phyloP scores from a whole-genome alignment of 1,284 basidiomycete genomes.

The Trichosporon asahii region DNA sequence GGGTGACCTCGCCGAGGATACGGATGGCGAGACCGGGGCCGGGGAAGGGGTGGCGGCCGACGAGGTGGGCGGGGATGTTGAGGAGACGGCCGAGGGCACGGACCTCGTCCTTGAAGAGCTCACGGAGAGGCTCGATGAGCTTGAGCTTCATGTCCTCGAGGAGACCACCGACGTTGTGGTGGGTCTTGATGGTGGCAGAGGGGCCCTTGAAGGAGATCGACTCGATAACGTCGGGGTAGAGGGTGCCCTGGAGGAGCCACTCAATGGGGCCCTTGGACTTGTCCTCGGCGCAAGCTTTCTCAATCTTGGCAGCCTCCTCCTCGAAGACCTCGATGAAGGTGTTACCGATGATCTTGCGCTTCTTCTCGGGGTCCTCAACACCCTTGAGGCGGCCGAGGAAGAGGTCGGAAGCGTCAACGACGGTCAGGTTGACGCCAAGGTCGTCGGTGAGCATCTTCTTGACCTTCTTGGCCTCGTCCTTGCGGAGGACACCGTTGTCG shows the following conservation, averaged over 20 bases:
- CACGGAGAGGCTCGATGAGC: constrained; percentile 93
- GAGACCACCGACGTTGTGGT: constrained; percentile 97
- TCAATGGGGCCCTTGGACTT: constrained; percentile 84
- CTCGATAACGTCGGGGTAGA: constrained; percentile 99
- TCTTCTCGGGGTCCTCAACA: constrained; percentile 93
- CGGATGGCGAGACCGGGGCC: constrained; percentile 98
- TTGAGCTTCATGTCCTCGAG: constrained; percentile 98
- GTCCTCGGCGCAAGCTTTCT: constrained; percentile 66
- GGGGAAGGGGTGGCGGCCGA: constrained; percentile 98
- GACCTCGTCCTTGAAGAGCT: constrained; percentile 99
- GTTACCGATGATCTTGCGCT: constrained; percentile 98
- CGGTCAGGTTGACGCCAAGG: constrained; percentile 93
- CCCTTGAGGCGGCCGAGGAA: constrained; percentile 88
- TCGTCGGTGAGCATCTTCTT: constrained; percentile 89
- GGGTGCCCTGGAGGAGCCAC: constrained; percentile 95
- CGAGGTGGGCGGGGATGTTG: constrained; percentile 85
- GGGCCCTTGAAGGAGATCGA: constrained; percentile 99
- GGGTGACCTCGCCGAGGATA: constrained; percentile 90
- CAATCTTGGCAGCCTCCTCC: constrained; percentile 83
- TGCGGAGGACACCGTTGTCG: constrained; percentile 93
- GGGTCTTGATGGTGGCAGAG: constrained; percentile 98
- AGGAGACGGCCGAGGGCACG: constrained; percentile 87
- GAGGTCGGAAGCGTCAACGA: constrained; percentile 90
- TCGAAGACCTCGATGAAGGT: constrained; percentile 99
- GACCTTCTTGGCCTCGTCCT: constrained; percentile 91